Evolutionary conservation across 2,329 filamentous ascomycete species (phyloP).

Genomic region (Drechslera avenae): DNA sequence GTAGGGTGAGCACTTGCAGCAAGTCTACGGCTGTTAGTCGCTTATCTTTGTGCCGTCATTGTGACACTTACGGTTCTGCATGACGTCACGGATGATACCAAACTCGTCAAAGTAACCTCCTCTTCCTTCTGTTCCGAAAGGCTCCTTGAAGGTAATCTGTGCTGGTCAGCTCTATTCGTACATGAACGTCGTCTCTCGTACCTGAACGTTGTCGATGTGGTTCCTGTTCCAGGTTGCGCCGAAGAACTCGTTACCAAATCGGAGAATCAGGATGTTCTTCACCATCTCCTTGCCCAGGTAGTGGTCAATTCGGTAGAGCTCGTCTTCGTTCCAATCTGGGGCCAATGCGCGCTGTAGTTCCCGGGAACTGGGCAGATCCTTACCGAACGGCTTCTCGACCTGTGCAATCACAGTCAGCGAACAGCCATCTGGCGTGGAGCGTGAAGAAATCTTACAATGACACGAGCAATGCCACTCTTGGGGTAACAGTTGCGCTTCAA

Average conservation of each 20-base stretch:
- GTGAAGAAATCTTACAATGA: constrained; percentile 71
- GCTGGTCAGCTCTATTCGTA: constrained; percentile 13
- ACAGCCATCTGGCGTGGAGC: constrained; percentile 4
- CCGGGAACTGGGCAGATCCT: constrained; percentile 91
- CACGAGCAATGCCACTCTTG: constrained; percentile 83
- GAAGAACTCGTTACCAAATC: constrained; percentile 98
- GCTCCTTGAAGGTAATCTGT: constrained; percentile 96
- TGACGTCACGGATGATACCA: constrained; percentile 98
- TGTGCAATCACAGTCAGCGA: constrained; percentile 47
- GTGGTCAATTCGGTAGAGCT: constrained; percentile 99
- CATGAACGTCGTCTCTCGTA: constrained; percentile 32
- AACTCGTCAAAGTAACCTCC: constrained; percentile 99
- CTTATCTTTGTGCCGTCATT: not conserved
- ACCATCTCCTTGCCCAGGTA: constrained; percentile 99
- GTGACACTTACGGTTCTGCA: constrained; percentile 80
- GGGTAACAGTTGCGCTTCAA: constrained; percentile 98
- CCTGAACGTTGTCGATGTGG: constrained; percentile 98
- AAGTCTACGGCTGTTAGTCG: constrained; percentile 61
- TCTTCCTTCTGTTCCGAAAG: constrained; percentile 95
- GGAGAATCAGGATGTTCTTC: constrained; percentile 97
- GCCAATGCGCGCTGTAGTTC: constrained; percentile 93
- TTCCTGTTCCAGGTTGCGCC: constrained; percentile 98
- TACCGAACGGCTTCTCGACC: constrained; percentile 99
- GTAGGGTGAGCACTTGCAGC: constrained; percentile 90
- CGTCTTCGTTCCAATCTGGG: constrained; percentile 98